phyloP scores from a whole-genome alignment of 2,329 filamentous ascomycete genomes.

The Arthrocladium fulminans region DNA sequence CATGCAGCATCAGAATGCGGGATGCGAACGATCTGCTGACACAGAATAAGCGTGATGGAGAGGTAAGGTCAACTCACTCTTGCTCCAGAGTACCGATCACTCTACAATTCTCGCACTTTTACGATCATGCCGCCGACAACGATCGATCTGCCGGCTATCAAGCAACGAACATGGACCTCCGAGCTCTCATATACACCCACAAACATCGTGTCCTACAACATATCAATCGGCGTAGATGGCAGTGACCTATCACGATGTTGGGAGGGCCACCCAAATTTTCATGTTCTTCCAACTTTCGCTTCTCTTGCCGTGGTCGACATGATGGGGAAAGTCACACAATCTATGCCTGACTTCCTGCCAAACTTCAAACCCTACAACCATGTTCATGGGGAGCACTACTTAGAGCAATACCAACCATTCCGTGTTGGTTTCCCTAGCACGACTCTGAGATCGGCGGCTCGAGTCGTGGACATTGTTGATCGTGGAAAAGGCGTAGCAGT shows the following conservation, averaged over 20 bases:
- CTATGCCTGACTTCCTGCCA: conserved; percentile 12
- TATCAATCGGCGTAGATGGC: conserved; percentile 12
- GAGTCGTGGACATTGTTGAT: conserved; percentile 12
- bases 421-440: conserved; percentile 6
- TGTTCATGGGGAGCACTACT: conserved; percentile 14
- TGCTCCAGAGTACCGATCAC: no score
- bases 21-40: background rate
- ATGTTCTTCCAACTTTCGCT: conserved; percentile 12
- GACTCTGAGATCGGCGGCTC: conserved; percentile 8
- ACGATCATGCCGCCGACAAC: background rate
- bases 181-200: conserved; percentile 6
- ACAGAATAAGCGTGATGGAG: background rate
- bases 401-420: conserved; percentile 10
- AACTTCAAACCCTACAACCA: conserved; percentile 12
- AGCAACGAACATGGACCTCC: conserved; percentile 8
- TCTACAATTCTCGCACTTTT: no score
- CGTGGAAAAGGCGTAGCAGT: conserved; percentile 13
- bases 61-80: background rate
- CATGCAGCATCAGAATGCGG: background rate
- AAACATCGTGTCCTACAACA: conserved; percentile 15
- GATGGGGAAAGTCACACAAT: conserved; percentile 11
- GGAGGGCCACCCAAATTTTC: conserved; percentile 13
- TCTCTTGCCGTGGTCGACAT: conserved; percentile 9
- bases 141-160: conserved; percentile 3
- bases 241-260: conserved; percentile 11